Conservation (phyloP, 2,329 filamentous ascomycete species). For the Pseudopyrenochaeta lycopersici region DNA sequence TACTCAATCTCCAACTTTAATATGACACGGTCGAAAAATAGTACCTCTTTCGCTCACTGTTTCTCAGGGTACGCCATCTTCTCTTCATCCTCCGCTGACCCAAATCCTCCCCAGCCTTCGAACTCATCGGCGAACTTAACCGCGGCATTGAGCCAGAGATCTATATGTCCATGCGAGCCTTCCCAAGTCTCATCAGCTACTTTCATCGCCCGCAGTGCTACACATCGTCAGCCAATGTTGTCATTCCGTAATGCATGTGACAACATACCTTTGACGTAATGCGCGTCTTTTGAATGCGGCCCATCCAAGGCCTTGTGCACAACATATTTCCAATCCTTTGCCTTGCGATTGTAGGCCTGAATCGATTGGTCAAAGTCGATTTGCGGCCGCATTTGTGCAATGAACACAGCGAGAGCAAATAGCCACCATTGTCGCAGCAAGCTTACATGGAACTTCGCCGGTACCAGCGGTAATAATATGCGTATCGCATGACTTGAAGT, state of each 20-base stretch:
- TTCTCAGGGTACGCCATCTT: conserved; percentile 30
- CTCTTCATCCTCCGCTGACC: conserved; percentile 32
- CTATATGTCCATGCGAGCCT: conserved; percentile 61
- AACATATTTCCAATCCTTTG: conserved; percentile 80
- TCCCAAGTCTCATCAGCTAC: conserved; percentile 80
- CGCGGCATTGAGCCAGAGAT: conserved; percentile 73
- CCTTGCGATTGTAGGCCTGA: conserved; percentile 66
- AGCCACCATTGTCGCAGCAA: conserved; percentile 92
- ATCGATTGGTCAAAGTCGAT: conserved; percentile 73
- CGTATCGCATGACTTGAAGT: conserved; percentile 84
- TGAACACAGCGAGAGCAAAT: conserved; percentile 78
- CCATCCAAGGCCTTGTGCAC: conserved; percentile 75
- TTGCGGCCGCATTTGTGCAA: conserved; percentile 75
- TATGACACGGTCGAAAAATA: no score
- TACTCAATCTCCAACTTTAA: no score
- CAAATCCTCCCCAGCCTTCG: conserved; percentile 69
- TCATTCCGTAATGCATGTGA: not conserved
- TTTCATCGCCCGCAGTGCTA: conserved; percentile 75
- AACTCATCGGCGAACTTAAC: conserved; percentile 79
- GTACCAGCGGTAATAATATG: conserved; percentile 82
- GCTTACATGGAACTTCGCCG: conserved; percentile 73
- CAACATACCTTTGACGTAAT: conserved; percentile 79
- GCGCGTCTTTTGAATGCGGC: conserved; percentile 74
- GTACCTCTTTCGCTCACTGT: not conserved
- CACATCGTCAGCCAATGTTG: conserved; percentile 17